Base-by-base conservation (phyloP, 805 yeast species). In the Lachancea meyersii region DNA sequence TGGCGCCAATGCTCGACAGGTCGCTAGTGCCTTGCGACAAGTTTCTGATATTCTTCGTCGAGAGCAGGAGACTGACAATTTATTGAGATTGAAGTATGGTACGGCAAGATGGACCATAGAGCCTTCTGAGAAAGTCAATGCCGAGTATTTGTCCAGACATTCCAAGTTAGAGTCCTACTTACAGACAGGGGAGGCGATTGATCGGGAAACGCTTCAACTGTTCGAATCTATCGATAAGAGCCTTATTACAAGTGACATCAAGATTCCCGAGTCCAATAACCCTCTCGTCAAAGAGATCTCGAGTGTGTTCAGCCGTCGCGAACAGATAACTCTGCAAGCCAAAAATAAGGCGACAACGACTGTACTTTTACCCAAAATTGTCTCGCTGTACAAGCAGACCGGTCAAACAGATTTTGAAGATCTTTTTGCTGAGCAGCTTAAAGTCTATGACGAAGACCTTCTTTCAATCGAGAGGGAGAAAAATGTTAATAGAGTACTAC, bases 161-260 rank as follows among this genome's bases (percentile, higher is more conserved):
- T 53, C 56, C 1, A 71, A 71, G 17, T 65, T 81, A 55, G 68
- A 68, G 24, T 57, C 53, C 2, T 81, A 79, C 52, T 57, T 83
- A 14, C 51, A 54, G 1, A 77, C 77, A 47, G 93, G 95, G 1
- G 61, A 64, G 22, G 54, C 64, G 3, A 84, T 93, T 7, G 95
- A 88, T 59, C 59, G 59, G 3, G 64, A 72, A 2, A 74, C 86
- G 0, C 51, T 60, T 5, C 57, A 62, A 3, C 73, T 75, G 37
- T 75, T 77, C 48, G 49, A 57, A 1, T 68, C 71, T n/a, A 67
- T 84, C 37, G 73, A 70, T 43, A 68, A 72, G 1, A 54, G 59
- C 8, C 51, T 86, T 18, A 63, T 60, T 14, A 44, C 51, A 58
- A 31, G 59, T 73, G 4, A 72, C 71, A 45, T 66, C 1, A 48